These are phyloP conservation scores for Trichoderma guizhouense DNA, from an alignment of 2,329 filamentous ascomycete species.

Conservation along the genomic window DNA sequence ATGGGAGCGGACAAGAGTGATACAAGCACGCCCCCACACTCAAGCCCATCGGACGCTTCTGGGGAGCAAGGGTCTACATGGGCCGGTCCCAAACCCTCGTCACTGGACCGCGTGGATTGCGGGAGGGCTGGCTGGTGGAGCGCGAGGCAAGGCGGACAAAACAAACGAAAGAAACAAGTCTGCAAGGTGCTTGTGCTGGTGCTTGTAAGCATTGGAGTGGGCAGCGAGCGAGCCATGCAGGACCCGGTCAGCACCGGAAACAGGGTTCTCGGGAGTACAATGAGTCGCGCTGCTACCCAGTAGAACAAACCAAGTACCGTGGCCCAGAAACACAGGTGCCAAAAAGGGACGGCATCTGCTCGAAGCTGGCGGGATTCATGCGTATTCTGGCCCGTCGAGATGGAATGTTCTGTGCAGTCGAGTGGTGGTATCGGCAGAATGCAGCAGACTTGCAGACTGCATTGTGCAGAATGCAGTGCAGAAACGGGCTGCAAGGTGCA, in stretches of 20 bases:
- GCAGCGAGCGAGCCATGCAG: constrained; percentile 5
- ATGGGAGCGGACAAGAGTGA: neutral
- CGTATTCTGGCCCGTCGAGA: neutral
- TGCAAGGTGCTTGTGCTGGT: neutral
- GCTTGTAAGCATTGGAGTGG: neutral
- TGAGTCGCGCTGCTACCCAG: neutral
- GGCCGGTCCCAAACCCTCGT: constrained; percentile 15
- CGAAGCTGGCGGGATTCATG: neutral
- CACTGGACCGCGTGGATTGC: constrained; percentile 17
- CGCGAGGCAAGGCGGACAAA: constrained; percentile 10
- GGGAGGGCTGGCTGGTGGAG: constrained; percentile 17
- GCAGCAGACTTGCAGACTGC: neutral
- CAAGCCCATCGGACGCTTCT: constrained; percentile 13
- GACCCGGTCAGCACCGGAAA: constrained; percentile 6
- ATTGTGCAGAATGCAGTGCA: neutral
- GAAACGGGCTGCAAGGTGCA: neutral
- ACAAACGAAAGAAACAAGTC: neutral
- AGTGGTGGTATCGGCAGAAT: neutral
- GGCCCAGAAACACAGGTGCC: neutral
- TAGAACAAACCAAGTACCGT: neutral
- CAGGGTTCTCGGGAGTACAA: constrained; percentile 2
- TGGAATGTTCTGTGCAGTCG: neutral
- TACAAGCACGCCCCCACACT: neutral
- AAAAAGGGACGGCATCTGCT: neutral
- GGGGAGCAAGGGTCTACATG: constrained; percentile 10